Base-by-base conservation (phyloP, 2,329 filamentous ascomycete genomes). In the Lachnellula arida region DNA sequence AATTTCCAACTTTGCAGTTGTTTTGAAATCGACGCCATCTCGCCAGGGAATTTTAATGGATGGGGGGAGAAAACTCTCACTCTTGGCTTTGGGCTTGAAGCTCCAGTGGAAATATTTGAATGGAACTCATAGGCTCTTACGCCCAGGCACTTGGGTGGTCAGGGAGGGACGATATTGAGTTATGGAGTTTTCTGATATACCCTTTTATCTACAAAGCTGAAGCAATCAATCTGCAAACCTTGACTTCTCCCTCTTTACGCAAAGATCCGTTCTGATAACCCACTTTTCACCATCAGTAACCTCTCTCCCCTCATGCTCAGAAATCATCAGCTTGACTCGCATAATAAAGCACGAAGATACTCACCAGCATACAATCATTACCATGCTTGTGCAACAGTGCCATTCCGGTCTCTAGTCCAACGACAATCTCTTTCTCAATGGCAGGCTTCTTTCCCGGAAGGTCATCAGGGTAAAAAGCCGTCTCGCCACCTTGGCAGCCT, bases 341-440 rank as follows among this genome's bases (percentile, higher is more conserved):
- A 47, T 35, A 50, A 44, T 9, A 25, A 7, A 43, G 46, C 12
- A 5, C 17, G 9, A 23, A 32, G 39, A 37, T 15, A 75, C 79
- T 71, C 68, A 85, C 82, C 67, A 97, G 74, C 75, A 97, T 81
- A 73, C 93, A 97, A 60, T 93, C 88, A 62, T 90, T 82, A 0
- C 93, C 92, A 73, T 97, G 93, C 60, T 89, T 89, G 72, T 97
- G 93, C 58, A 97, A 76, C 28, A 97, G 76, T 35, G 91, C 81
- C 80, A 93, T 88, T 2, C 93, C 93, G n/a, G 87, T 87, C 70
- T 96, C 89, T 11, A 89, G 82, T 0, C 80, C 80, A 6, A 95
- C 84, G 1, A 84, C 79, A 50, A 96, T 81, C 17, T 87, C 88
- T 63, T 88, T 82, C 17, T 79, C 55, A 7, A 69, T 64, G 55